These are phyloP conservation scores for Quercus bicolor DNA, from an alignment of 306 rosid species.

Conservation along the genomic window DNA sequence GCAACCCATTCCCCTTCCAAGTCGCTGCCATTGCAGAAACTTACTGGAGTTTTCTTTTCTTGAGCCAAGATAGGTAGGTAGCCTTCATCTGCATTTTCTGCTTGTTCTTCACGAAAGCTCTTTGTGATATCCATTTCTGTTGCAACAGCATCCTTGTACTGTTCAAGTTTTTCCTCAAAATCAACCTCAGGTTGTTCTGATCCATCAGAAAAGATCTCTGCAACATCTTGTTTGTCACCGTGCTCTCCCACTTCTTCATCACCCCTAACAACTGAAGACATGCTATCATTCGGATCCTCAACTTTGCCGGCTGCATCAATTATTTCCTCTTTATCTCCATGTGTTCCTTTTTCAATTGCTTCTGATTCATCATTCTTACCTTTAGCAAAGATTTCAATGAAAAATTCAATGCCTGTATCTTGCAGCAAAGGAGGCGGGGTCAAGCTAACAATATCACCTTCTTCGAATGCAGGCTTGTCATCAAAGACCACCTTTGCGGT, in stretches of 20 bases:
- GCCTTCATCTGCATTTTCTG: conserved; percentile 19
- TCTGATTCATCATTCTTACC: conserved; percentile 18
- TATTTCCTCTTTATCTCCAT: conserved; percentile 7
- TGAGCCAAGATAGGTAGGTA: conserved; percentile 17
- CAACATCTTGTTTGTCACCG: conserved; percentile 12
- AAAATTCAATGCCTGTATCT: conserved; percentile 41
- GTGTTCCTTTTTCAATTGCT: neutral
- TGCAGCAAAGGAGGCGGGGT: conserved; percentile 10
- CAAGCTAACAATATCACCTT: conserved; percentile 23
- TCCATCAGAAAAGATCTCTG: conserved; percentile 23
- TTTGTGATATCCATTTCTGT: conserved; percentile 23
- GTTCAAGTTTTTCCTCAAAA: conserved; percentile 24
- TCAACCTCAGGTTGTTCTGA: conserved; percentile 32
- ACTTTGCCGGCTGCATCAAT: neutral
- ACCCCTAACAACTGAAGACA: conserved; percentile 18
- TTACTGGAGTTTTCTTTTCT: conserved; percentile 41
- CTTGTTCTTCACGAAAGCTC: conserved; percentile 16
- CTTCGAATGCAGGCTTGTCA: conserved; percentile 18
- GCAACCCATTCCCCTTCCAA: conserved; percentile 28
- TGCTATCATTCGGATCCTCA: conserved; percentile 14
- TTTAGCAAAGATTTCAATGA: conserved; percentile 56
- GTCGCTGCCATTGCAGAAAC: conserved; percentile 27
- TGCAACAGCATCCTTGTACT: conserved; percentile 5
- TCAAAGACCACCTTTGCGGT: conserved; percentile 15
- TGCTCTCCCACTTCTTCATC: conserved; percentile 17